Evolutionary conservation across 441 rosid genomes (phyloP).

Genomic region (Gossypium lobatum): DNA sequence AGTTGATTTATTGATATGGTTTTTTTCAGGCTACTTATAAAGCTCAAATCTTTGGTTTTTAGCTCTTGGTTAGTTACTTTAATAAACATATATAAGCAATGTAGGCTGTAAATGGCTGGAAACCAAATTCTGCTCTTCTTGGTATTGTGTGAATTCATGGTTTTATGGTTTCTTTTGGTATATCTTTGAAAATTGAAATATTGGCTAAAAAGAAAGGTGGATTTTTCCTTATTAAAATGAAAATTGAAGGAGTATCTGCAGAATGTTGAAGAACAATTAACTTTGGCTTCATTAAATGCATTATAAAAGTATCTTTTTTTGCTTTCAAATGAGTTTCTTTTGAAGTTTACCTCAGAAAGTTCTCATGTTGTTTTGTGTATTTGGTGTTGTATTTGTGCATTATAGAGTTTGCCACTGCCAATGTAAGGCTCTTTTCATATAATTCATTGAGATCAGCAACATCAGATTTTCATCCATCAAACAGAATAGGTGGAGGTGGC

Average conservation of each 20-base stretch:
- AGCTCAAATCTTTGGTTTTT: not conserved
- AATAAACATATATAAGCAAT: no score
- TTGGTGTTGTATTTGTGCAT: conserved; percentile 15
- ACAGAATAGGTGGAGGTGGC: conserved; percentile 81
- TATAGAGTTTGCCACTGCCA: conserved; percentile 57
- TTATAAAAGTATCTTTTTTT: not conserved
- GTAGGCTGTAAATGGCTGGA: not conserved
- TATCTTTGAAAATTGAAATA: not conserved
- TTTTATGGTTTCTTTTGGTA: not conserved
- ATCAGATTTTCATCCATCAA: conserved; percentile 62
- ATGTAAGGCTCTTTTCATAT: conserved; percentile 64
- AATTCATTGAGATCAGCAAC: conserved; percentile 82
- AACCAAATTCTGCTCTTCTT: not conserved
- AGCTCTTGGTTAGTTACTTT: not conserved
- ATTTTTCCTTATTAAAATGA: no score
- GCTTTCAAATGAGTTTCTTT: not conserved
- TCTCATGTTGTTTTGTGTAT: conserved; percentile 15
- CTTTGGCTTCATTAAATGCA: not conserved
- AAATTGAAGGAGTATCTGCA: not conserved
- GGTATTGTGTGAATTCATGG: not conserved
- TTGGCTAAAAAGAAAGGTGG: no score
- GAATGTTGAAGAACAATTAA: not conserved
- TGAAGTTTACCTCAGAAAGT: not conserved
- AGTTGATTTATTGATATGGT: not conserved
- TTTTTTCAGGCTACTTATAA: not conserved